Evolutionary conservation across 2,329 filamentous ascomycete species (phyloP), one percentile per base, ranked within the genome.

Genomic region (Zymoseptoria pseudotritici): DNA sequence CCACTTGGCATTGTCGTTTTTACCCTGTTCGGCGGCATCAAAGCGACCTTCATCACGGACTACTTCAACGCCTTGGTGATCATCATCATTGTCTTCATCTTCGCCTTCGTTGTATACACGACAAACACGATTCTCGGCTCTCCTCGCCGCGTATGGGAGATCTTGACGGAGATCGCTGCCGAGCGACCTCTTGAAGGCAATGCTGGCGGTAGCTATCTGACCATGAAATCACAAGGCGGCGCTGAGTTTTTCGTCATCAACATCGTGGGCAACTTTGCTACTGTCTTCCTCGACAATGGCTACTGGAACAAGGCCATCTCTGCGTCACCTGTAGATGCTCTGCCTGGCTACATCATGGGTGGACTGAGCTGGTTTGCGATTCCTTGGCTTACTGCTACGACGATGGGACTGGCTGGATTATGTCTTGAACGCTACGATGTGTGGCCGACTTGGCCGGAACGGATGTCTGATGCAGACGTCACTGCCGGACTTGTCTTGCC

Each of bases 401-500:
- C 77, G 1, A 66, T 79, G 31, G 78, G 78, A 13, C 72, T 80
- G 4, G 75, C 76, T 1, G 74, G 50, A 11, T 20, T 52, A 6
- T 21, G 20, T n/a, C 42, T 21, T 19, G 26, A 55, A n/a, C 26
- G 26, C 8, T 46, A 55, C 54, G 42, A 46, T 55, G 21, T 53
- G 3, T 62, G 59, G 42, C 88, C 88, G 0, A 88, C 86, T 0
- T 91, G 81, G 66, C 88, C 83, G 0, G 77, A 86, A 61, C 84
- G 89, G 50, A 89, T 95, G 82, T 77, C 81, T 7, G 79, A 84
- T 0, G 82, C 81, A 4, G 90, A 95, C 59, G 88, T 96, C 0
- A 86, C 85, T 1, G 89, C 89, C 4, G 91, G 91, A 1, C 79
- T 96, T 13, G 90, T 92, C 0, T 80, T 96, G 1, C 91, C 91